Evolutionary conservation across 176 grass and related monocot species (phyloP), one percentile per base, ranked within the genome.

Genomic region (Juncus inflexus): DNA sequence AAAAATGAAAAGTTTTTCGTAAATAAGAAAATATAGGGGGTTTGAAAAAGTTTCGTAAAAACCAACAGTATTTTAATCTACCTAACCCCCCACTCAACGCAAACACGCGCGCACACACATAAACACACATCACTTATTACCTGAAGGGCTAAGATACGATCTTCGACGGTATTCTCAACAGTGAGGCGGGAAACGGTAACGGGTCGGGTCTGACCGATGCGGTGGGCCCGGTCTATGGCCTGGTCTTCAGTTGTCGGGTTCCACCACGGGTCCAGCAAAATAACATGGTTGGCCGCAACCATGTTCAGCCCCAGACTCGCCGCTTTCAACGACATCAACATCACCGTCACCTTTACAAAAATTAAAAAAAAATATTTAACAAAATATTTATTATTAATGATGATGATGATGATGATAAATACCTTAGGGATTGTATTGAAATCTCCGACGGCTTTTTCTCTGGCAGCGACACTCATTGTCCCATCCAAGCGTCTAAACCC

Each of bases 241-340:
- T 95, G 90, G 61, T 95, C 90, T 80, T 95, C 90, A 55, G 90
- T 79, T 64, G 81, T 77, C 65, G 90, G 90, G 57, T 95, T 95
- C 90, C 90, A 95, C 90, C 90, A 95, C 74, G 89, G 85, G 86
- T 95, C 90, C 63, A 95, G 90, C 58, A 95, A 82, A 83, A 95
- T 95, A 52, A 95, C 90, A 80, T 86, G 86, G 76, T 85, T 89
- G 54, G 90, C 90, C 74, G 90, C 82, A 77, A 95, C 79, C 90
- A 95, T 95, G 53, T 95, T 95, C 14, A 95, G 79, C 66, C 90
- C 90, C 71, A 95, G 81, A 80, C 84, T 95, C 41, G 85, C 90
- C 47, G 90, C 90, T 80, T 95, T 95, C 53, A 95, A 62, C 72
- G 90, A 95, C 90, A 95, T 95, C 58, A 95, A 77, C 90, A 95